Base-by-base conservation (phyloP, 495 filamentous ascomycete genomes). In the Neurospora discreta region DNA sequence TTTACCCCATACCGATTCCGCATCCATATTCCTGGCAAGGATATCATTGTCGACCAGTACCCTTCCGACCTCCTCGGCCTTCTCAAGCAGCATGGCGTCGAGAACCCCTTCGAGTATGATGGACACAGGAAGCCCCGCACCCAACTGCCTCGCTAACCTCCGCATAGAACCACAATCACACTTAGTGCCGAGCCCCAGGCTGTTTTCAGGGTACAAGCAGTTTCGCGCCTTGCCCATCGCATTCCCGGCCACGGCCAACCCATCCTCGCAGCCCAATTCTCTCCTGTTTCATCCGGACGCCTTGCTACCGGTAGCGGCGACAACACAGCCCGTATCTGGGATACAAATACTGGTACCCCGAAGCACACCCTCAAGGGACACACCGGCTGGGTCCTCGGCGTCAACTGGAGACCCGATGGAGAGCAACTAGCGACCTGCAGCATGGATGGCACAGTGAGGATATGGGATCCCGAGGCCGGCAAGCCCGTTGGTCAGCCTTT, bases 261-360 rank as follows among this genome's bases (percentile, higher is more conserved):
- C 0, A 99, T 99, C 74, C 88, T 99, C 7, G 88, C 92, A 18
- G 91, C 90, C 11, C 89, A 93, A 44, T 99, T 98, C 81, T 96
- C 93, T 0, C 96, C 96, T 0, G 86, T 86, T 33, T 89, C 87
- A 5, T 95, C 93, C 3, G 89, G 91, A 9, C 88, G 90, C 70
- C 88, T 99, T 82, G 93, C 94, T 0, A 95, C 91, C 8, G 96
- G 94, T 0, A 93, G 91, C 73, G 96, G 96, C 42, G 96, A 99
- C 75, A 89, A 89, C 40, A 98, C 96, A 8, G 96, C 95, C 8
- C 85, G 96, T 67, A 89, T 99, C 82, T 98, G 93, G 91, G 95
- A 99, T 75, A 96, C 93, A 70, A 92, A 98, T 76, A 98, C 93
- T 0, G 94, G 94, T 60, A 98, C 95, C 1, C 94, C 96, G 0